Base-by-base conservation (phyloP, 1,284 basidiomycete species). In the Rhodotorula sp. region DNA sequence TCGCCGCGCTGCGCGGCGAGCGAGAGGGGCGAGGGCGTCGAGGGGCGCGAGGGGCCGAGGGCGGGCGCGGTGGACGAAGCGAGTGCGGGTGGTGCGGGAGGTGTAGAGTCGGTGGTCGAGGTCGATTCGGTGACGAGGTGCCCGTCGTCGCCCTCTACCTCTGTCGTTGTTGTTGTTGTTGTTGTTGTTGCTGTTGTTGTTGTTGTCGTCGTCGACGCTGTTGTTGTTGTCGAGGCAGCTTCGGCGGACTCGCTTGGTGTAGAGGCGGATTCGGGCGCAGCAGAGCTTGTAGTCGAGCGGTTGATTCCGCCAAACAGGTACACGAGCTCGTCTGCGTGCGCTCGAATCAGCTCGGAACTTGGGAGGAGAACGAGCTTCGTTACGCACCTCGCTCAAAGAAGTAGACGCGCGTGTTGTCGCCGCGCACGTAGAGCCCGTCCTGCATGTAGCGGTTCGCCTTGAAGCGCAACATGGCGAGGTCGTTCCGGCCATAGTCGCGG, bases 391-490 rank as follows among this genome's bases (percentile, higher is more conserved):
- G 81, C 73, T 91, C 90, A 78, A 97, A 97, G 81, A 97, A 97
- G 81, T 97, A 97, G 0, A 97, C 95, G 49, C 97, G 85, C 0
- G 96, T 99, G 75, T 95, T 96, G 82, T 99, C 96, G 1, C 96
- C 96, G 60, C 96, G 87, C 62, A 95, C 90, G 79, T 97, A 97
- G 74, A 91, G 80, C 96, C 95, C 93, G 53, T 92, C 90, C 21
- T 99, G 86, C 74, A 99, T 79, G 41, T 69, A 85, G 45, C 97
- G 86, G 3, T 90, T 88, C 25, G 87, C 86, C 81, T 93, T 96
- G 85, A 99, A 97, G 8, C 97, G 86, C 41, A 99, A 84, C 82
- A 99, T 96, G 1, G 94, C 91, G 63, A 93, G 87, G 80, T 99
- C 97, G 80, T 98, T 88, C 42, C 97, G 87, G 0, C 94, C 97